A percentile compares a stretch with the other conserved stretches of the same genome.
These are phyloP conservation scores for Cutaneotrichosporon cyanovorans DNA, from an alignment of 1,284 basidiomycete species.

Conservation along the genomic window DNA sequence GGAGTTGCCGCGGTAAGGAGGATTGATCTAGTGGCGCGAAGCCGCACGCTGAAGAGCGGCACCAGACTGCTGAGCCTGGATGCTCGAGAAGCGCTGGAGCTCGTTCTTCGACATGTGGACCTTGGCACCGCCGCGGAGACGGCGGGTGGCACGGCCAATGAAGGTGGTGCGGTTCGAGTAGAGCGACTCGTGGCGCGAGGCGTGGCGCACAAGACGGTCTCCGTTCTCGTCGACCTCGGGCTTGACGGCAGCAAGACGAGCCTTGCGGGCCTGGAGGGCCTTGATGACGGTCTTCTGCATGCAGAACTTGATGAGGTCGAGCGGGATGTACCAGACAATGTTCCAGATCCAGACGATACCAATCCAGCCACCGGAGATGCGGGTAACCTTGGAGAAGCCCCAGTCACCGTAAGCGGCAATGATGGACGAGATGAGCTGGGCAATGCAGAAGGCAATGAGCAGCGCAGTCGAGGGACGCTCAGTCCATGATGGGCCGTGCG, in stretches of 20 bases:
- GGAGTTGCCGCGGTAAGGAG: background rate
- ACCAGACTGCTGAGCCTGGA: slow-evolving; percentile 47
- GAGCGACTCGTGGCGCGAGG: slow-evolving; percentile 86
- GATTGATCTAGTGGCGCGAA: slow-evolving; percentile 24
- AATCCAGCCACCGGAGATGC: slow-evolving; percentile 85
- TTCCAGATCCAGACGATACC: slow-evolving; percentile 97
- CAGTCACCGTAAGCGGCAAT: slow-evolving; percentile 88
- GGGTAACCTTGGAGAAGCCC: slow-evolving; percentile 74
- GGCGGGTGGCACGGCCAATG: slow-evolving; percentile 37
- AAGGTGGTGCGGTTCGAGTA: slow-evolving; percentile 55
- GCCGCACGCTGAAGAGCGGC: slow-evolving; percentile 39
- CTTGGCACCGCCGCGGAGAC: slow-evolving; percentile 42
- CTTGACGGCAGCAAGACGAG: slow-evolving; percentile 42
- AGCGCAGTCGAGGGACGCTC: slow-evolving; percentile 88
- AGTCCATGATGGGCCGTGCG: slow-evolving; percentile 97
- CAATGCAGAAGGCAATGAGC: slow-evolving; percentile 80
- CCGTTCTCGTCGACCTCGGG: slow-evolving; percentile 52
- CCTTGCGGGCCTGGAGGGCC: slow-evolving; percentile 65
- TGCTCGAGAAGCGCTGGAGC: slow-evolving; percentile 46
- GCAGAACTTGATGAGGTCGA: slow-evolving; percentile 91
- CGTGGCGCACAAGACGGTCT: slow-evolving; percentile 73
- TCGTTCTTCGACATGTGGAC: slow-evolving; percentile 48
- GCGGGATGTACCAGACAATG: slow-evolving; percentile 88
- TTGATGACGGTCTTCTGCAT: slow-evolving; percentile 91
- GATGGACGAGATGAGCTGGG: slow-evolving; percentile 89